These are phyloP conservation scores for Coniochaeta pulveracea DNA, from an alignment of 2,329 filamentous ascomycete species.

Conservation along the genomic window DNA sequence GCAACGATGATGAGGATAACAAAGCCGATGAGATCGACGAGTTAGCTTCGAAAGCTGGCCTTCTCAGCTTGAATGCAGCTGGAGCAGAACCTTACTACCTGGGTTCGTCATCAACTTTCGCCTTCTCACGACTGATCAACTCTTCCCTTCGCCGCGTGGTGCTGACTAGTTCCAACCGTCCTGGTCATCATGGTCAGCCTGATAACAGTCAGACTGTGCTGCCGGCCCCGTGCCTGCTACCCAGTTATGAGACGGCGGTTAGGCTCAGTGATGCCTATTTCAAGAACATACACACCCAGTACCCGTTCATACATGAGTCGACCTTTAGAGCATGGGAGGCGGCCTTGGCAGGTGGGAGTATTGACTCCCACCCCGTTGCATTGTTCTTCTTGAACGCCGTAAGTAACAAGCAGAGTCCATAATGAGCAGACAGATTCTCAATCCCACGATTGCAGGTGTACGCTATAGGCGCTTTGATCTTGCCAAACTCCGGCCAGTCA, in stretches of 20 bases:
- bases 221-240: conserved; percentile 4
- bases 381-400: background rate
- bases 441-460: conserved; percentile 9
- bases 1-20: background rate
- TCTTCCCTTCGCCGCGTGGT: conserved; percentile 2
- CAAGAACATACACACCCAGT: conserved; percentile 24
- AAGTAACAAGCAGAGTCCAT: too few species aligned
- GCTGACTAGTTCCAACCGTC: background rate
- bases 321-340: conserved; percentile 21
- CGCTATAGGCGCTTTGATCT: conserved; percentile 9
- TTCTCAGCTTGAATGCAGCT: conserved; percentile 11
- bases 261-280: conserved; percentile 20
- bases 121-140: conserved; percentile 14
- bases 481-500: conserved; percentile 5
- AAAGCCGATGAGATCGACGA: conserved; percentile 7
- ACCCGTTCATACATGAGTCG: conserved; percentile 23
- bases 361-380: background rate
- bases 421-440: too few species aligned
- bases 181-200: too few species aligned
- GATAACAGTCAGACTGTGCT: too few species aligned
- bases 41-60: conserved; percentile 10
- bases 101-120: conserved; percentile 16
- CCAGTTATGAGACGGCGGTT: conserved; percentile 3
- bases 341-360: background rate
- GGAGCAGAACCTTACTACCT: conserved; percentile 16